These are phyloP conservation scores for Aspergillus felis DNA, from an alignment of 2,329 filamentous ascomycete species.

Conservation along the genomic window DNA sequence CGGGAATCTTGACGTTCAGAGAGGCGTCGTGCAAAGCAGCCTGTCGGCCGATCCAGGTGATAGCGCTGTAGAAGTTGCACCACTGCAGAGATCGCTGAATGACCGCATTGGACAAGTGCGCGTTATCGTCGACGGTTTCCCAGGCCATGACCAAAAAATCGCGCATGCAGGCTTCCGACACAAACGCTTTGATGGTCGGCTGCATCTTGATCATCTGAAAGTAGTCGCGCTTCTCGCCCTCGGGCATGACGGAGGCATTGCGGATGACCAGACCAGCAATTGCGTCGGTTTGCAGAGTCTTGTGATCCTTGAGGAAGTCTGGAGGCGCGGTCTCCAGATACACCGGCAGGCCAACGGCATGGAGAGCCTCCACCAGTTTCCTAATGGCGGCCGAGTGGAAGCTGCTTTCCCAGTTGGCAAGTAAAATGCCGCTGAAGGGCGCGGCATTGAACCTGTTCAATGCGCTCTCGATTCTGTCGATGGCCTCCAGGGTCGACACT, in stretches of 20 bases:
- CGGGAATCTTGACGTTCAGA: constrained; percentile 26
- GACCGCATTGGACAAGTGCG: constrained; percentile 38
- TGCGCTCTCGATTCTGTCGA: constrained; percentile 28
- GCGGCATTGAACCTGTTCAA: constrained; percentile 24
- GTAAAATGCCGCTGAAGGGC: constrained; percentile 38
- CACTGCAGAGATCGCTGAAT: constrained; percentile 43
- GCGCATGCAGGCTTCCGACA: constrained; percentile 43
- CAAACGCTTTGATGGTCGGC: constrained; percentile 43
- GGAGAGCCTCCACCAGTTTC: constrained; percentile 31
- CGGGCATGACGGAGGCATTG: constrained; percentile 40
- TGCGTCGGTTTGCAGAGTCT: constrained; percentile 29
- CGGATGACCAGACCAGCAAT: constrained; percentile 39
- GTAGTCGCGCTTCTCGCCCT: constrained; percentile 43
- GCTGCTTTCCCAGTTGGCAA: constrained; percentile 40
- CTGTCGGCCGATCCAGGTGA: constrained; percentile 42
- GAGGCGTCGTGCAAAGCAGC: constrained; percentile 35
- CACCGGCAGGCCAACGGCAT: constrained; percentile 35
- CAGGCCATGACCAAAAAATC: constrained; percentile 44
- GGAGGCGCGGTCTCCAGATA: constrained; percentile 43
- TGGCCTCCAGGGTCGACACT: constrained; percentile 19
- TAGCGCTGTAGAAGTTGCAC: constrained; percentile 46
- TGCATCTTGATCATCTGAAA: constrained; percentile 42
- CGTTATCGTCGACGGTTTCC: constrained; percentile 43
- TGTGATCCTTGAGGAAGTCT: constrained; percentile 36
- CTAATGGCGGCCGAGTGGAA: constrained; percentile 27